A percentile compares a stretch with the other conserved stretches of the same genome.
Evolutionary conservation across 176 grass and related monocot genomes (phyloP).

Genomic region (Bromus sterilis): DNA sequence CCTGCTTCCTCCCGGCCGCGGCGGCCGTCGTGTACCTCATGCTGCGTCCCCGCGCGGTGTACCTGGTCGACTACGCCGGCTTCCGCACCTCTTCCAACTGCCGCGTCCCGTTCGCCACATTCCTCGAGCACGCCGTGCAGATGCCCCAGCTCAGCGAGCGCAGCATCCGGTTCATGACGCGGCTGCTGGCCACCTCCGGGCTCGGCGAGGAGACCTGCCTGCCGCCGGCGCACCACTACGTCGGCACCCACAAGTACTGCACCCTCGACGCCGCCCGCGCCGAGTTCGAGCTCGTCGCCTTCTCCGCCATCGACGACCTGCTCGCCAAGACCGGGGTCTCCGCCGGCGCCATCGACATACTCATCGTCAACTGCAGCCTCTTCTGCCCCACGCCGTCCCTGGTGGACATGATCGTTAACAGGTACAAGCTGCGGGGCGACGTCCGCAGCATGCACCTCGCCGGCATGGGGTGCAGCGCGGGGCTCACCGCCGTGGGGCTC

Average conservation of each 20-base stretch:
- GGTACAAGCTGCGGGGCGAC: slow-evolving; percentile 37
- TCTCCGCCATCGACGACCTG: slow-evolving; percentile 50
- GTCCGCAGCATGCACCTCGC: slow-evolving; percentile 32
- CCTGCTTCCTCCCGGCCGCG: background rate
- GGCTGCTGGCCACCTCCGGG: slow-evolving; percentile 30
- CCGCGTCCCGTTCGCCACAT: background rate
- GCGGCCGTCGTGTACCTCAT: background rate
- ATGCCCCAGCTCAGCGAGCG: background rate
- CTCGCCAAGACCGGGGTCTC: slow-evolving; percentile 32
- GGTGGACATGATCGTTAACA: slow-evolving; percentile 44
- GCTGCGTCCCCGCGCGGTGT: background rate
- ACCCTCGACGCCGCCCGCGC: slow-evolving; percentile 24
- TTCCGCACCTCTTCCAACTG: background rate
- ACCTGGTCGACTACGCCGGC: background rate
- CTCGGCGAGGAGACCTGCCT: slow-evolving; percentile 51
- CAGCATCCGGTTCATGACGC: slow-evolving; percentile 34
- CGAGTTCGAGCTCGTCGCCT: slow-evolving; percentile 35
- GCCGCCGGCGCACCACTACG: slow-evolving; percentile 32
- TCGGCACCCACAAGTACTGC: slow-evolving; percentile 19
- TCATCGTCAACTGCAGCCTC: slow-evolving; percentile 66
- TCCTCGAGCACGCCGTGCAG: background rate
- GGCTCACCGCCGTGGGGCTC: slow-evolving; percentile 37
- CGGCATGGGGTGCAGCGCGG: slow-evolving; percentile 61
- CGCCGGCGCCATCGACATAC: slow-evolving; percentile 24
- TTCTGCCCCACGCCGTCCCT: slow-evolving; percentile 54